A percentile compares a stretch with the other conserved stretches of the same genome.
Conservation (phyloP, 768 basidiomycete species). For the Leccinum boreale region DNA sequence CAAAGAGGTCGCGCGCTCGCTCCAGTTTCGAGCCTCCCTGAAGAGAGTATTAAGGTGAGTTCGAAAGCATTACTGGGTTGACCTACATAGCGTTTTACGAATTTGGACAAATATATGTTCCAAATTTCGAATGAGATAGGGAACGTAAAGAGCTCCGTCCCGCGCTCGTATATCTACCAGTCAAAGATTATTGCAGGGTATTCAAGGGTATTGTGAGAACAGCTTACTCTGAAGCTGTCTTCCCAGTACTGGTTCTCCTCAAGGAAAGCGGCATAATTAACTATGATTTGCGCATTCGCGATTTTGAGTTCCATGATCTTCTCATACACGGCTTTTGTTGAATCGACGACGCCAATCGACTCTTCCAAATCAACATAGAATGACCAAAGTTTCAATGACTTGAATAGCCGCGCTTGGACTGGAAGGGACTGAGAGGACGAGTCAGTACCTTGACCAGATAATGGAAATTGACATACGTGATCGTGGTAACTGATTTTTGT, state of each 20-base stretch:
- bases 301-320: constrained; percentile 95
- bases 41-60: constrained; percentile 2
- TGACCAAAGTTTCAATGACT: constrained; percentile 97
- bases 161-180: constrained; percentile 86
- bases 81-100: constrained; percentile 92
- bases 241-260: constrained; percentile 99
- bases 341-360: constrained; percentile 91
- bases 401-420: constrained; percentile 90
- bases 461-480: constrained; percentile 54
- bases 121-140: constrained; percentile 98
- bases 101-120: constrained; percentile 98
- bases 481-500: constrained; percentile 91
- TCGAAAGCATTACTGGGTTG: background rate
- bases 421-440: constrained; percentile 57
- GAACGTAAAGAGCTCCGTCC: constrained; percentile 96
- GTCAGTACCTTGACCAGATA: constrained; percentile 11
- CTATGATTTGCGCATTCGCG: constrained; percentile 95
- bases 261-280: constrained; percentile 95
- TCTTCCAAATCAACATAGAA: constrained; percentile 98
- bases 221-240: constrained; percentile 94
- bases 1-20: constrained; percentile 94
- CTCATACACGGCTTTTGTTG: constrained; percentile 90
- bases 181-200: constrained; percentile 5
- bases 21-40: constrained; percentile 93
- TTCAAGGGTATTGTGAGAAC: background rate